Percentiles rank a stretch among this genome's conserved stretches.
phyloP scores from a whole-genome alignment of 345 rosid genomes.

The Raphanus sativus region DNA sequence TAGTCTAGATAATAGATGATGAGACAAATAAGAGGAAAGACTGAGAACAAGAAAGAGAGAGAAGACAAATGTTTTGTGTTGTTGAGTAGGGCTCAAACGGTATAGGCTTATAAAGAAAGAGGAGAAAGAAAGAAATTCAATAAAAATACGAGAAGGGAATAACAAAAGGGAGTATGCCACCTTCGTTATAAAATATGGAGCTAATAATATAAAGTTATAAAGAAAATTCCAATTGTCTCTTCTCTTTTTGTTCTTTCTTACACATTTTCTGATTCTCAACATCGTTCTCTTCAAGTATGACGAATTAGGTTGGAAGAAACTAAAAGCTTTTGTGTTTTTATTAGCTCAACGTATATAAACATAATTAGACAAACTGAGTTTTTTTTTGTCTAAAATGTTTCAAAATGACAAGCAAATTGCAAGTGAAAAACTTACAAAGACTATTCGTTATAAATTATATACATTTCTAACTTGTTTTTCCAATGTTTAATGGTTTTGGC shows the following conservation, averaged over 20 bases:
- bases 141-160: neutral
- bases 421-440: neutral
- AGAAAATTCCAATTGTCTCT: conserved; percentile 8
- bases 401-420: neutral
- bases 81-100: conserved; percentile 2
- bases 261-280: conserved; percentile 32
- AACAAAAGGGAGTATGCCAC: neutral
- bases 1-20: too few species aligned
- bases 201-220: neutral
- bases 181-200: neutral
- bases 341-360: neutral
- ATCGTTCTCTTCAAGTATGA: conserved; percentile 24
- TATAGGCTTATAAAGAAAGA: conserved; percentile 23
- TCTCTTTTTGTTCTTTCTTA: conserved; percentile 39
- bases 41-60: neutral
- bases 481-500: neutral
- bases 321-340: neutral
- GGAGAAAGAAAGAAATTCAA: conserved; percentile 10
- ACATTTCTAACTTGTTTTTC: neutral
- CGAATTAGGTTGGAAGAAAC: neutral
- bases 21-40: too few species aligned
- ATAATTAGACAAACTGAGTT: neutral
- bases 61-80: conserved; percentile 27
- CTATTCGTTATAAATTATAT: neutral
- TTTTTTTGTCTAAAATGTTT: neutral